Conservation (phyloP, 2,329 filamentous ascomycete species). For the Penicillium hordei region DNA sequence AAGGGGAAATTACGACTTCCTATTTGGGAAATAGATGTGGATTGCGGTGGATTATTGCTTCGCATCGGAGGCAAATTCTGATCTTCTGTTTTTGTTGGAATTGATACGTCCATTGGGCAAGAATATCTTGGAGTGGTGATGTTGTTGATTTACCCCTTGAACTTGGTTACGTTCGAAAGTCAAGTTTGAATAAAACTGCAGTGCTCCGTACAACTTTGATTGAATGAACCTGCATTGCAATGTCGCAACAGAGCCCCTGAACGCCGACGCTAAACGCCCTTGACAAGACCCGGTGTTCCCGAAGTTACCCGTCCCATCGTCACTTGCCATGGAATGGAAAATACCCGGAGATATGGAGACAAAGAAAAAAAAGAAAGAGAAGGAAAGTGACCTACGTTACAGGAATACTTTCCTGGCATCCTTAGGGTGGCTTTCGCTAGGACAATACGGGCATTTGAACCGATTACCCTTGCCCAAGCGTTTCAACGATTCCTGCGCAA, state of each 20-base stretch:
- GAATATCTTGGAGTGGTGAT: neutral
- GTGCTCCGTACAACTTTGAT: constrained; percentile 1
- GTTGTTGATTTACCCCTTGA: neutral
- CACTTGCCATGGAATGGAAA: neutral
- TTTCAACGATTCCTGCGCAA: constrained; percentile 79
- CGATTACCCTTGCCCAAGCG: constrained; percentile 73
- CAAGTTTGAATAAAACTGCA: neutral
- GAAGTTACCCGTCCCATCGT: neutral
- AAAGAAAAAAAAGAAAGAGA: neutral
- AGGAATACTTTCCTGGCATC: constrained; percentile 74
- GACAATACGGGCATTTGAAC: constrained; percentile 97
- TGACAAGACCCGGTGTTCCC: constrained; percentile 1
- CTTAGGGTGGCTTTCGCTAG: constrained; percentile 72
- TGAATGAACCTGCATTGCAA: constrained; percentile 6
- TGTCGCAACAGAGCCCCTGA: constrained; percentile 1
- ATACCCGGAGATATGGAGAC: neutral
- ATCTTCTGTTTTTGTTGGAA: neutral
- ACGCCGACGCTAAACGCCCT: constrained; percentile 10
- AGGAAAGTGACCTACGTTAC: constrained; percentile 37
- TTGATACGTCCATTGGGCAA: neutral
- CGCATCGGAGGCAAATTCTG: neutral
- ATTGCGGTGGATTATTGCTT: neutral
- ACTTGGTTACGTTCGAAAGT: neutral
- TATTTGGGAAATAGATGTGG: neutral
- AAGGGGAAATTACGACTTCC: constrained; percentile 15